phyloP scores from a whole-genome alignment of 768 basidiomycete species.

The Cystofilobasidium capitatum region DNA sequence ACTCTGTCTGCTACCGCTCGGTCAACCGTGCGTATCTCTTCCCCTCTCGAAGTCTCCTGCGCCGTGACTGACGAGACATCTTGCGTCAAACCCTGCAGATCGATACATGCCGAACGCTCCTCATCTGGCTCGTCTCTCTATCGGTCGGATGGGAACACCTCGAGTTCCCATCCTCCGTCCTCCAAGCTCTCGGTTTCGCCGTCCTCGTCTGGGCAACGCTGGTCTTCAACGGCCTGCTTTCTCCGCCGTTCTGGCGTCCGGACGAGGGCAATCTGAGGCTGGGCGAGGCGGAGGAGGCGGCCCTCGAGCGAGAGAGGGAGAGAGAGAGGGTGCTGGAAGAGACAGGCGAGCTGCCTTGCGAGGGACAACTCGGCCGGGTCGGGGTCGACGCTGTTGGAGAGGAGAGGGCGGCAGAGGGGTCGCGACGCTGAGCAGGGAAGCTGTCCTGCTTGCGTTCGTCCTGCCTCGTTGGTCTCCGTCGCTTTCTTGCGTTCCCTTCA shows the following conservation, averaged over 20 bases:
- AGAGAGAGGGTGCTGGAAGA: background rate
- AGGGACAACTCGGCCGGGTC: conserved; percentile 3
- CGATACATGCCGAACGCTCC: conserved; percentile 87
- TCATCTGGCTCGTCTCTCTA: conserved; percentile 60
- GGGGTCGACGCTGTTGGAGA: conserved; percentile 6
- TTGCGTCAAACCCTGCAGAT: conserved; percentile 40
- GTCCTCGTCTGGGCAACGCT: conserved; percentile 67
- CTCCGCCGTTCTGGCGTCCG: conserved; percentile 41
- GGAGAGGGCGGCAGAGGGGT: background rate
- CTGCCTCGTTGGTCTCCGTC: background rate
- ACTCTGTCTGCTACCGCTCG: conserved; percentile 25
- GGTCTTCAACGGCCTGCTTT: conserved; percentile 76
- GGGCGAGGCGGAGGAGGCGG: background rate
- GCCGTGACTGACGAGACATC: background rate
- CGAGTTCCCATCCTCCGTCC: conserved; percentile 65
- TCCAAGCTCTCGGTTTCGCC: conserved; percentile 76
- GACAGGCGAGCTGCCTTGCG: conserved; percentile 3
- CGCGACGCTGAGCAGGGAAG: background rate
- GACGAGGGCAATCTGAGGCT: background rate
- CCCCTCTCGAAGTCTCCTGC: too few relatives aligned
- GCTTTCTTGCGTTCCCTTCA: background rate
- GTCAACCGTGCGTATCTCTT: conserved; percentile 22
- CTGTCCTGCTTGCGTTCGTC: background rate
- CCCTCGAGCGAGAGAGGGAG: background rate
- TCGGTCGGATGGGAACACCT: conserved; percentile 72